These are phyloP conservation scores for Golubevia sp. DNA, from an alignment of 1,284 basidiomycete genomes.

Conservation along the genomic window DNA sequence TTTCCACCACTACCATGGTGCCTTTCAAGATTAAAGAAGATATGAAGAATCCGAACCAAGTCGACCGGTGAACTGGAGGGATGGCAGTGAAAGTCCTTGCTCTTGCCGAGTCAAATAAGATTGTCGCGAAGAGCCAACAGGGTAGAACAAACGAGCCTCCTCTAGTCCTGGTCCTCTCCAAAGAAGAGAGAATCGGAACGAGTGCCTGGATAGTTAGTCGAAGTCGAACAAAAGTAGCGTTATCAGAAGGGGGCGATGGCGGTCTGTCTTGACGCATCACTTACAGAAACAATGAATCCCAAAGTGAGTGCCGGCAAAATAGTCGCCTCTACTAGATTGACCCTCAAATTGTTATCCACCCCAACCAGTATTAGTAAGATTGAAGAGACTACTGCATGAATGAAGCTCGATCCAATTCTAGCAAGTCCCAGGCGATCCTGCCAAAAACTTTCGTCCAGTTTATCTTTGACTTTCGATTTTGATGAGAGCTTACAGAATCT, in stretches of 20 bases:
- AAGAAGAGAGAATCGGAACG: constrained; percentile 14
- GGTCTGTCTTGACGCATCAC: neutral
- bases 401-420: neutral
- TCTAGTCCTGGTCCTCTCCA: constrained; percentile 24
- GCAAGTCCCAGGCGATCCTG: neutral
- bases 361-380: constrained; percentile 13
- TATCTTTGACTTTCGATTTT: neutral
- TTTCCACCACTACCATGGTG: constrained; percentile 28
- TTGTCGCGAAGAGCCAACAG: constrained; percentile 25
- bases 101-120: constrained; percentile 28
- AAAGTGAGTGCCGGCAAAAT: constrained; percentile 10
- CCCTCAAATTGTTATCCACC: neutral
- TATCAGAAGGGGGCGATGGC: no score
- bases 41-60: constrained; percentile 27
- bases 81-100: constrained; percentile 28
- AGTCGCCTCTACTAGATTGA: constrained; percentile 3
- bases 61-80: constrained; percentile 10
- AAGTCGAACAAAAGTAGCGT: no score
- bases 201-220: neutral
- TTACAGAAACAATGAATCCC: constrained; percentile 16
- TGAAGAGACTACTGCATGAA: constrained; percentile 18
- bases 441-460: neutral
- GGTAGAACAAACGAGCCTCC: constrained; percentile 26
- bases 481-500: constrained; percentile 1
- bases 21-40: constrained; percentile 19